Base-by-base conservation (phyloP, 768 basidiomycete genomes). In the Pulveroboletus sp. region DNA sequence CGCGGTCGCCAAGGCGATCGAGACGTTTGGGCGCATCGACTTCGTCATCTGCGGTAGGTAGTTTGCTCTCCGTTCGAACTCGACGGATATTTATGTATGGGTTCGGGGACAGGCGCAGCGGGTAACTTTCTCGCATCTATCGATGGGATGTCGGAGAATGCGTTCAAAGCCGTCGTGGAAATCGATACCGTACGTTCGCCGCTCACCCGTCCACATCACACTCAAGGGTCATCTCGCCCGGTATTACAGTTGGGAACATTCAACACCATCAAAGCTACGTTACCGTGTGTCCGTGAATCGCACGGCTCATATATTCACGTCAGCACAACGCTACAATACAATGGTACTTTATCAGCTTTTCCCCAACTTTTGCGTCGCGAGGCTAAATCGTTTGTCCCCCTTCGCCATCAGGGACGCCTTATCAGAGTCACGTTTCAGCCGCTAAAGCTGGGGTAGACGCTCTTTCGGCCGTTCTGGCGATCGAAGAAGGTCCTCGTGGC, bases 391-490 rank as follows among this genome's bases (percentile, higher is more conserved):
- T 38, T 49, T 9, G 55, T 46, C 47, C 41, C 21, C 36, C 43
- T 21, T 21, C 21, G 21, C 3, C 21, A 30, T 9, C 59, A 89
- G 90, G 75, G 10, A 82, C 83, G 8, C 88, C 90, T 0, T 90
- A 83, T 67, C 94, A 97, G 69, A 91, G 82, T 8, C 95, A 97
- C 61, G 92, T 95, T 11, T 91, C 90, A 11, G 90, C 93, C 8
- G 94, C 94, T 21, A 99, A 98, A 68, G 93, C 95, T 0, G 95
- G 79, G 15, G 82, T 98, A 32, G 94, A 99, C 63, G 92, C 93
- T 0, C 74, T 93, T 6, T 90, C 89, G 47, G 76, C 78, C 2
- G 93, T 90, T 3, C 70, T 97, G 26, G 93, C 94, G 2, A 80
- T 95, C 11, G 94, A 98, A 70, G 93, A 95, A 71, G 95, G 94